A percentile compares a stretch with the other conserved stretches of the same genome.
phyloP scores from a whole-genome alignment of 139 green algal genomes.

The Closterium sp. region DNA sequence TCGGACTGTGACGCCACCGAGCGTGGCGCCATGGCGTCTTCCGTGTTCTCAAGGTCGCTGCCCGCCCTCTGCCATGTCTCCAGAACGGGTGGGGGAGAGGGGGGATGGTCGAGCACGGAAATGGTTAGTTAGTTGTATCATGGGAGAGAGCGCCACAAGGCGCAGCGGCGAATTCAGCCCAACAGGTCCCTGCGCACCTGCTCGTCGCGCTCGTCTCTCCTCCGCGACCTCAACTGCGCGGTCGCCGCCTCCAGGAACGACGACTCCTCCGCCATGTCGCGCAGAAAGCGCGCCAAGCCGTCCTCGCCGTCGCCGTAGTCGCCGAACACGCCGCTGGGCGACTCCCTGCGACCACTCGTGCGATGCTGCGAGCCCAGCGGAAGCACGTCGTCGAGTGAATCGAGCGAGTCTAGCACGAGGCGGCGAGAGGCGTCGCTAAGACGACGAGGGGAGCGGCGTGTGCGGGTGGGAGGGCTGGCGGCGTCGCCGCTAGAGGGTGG shows the following conservation, averaged over 20 bases:
- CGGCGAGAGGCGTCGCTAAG: not conserved
- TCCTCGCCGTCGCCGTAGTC: not conserved
- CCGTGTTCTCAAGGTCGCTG: not conserved
- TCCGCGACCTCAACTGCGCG: not conserved
- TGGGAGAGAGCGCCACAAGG: too few species aligned
- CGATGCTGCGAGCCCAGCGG: not conserved
- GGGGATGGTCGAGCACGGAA: too few species aligned
- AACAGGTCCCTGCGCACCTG: too few species aligned
- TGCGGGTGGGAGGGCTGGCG: not conserved
- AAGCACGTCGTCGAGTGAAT: not conserved
- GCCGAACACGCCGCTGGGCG: not conserved
- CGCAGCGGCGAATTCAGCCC: too few species aligned
- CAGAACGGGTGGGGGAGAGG: not conserved
- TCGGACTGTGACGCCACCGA: not conserved
- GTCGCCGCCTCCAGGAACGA: not conserved
- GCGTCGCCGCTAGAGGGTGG: not conserved
- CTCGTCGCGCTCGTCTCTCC: too few species aligned
- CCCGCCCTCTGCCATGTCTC: not conserved
- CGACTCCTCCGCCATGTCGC: not conserved
- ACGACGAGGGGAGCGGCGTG: not conserved
- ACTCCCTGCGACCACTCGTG: not conserved
- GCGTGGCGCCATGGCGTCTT: not conserved
- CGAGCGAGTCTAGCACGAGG: not conserved
- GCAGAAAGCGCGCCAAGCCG: not conserved
- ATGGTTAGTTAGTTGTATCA: too few species aligned